These are phyloP conservation scores for Pilaira anomala DNA, from an alignment of 192 early-diverging fungal genomes.

Conservation along the genomic window DNA sequence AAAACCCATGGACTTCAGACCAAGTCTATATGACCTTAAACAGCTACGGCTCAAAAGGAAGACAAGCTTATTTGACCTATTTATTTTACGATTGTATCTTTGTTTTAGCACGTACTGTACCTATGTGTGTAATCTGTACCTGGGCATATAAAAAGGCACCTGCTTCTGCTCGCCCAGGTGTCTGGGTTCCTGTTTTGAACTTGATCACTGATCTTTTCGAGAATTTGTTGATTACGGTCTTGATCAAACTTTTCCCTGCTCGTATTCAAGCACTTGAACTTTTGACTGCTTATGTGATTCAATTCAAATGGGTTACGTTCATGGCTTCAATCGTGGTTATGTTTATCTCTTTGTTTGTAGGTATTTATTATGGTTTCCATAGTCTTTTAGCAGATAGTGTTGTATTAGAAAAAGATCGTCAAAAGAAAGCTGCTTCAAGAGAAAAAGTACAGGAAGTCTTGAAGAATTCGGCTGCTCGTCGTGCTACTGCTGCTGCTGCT, in stretches of 20 bases:
- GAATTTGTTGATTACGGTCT: constrained; percentile 10
- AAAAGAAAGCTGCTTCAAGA: constrained; percentile 4
- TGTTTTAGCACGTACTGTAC: constrained; percentile 22
- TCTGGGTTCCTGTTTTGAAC: constrained; percentile 21
- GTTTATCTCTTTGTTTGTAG: constrained; percentile 16
- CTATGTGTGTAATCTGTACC: constrained; percentile 16
- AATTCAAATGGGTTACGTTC: constrained; percentile 19
- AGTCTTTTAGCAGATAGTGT: constrained; percentile 31
- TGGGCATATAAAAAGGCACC: constrained; percentile 24
- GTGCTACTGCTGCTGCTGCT: neutral
- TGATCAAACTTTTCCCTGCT: constrained; percentile 16
- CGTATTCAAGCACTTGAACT: constrained; percentile 11
- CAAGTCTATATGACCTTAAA: constrained; percentile 16
- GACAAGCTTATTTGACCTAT: constrained; percentile 16
- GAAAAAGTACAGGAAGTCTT: constrained; percentile 18
- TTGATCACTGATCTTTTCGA: constrained; percentile 21
- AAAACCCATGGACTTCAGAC: constrained; percentile 14
- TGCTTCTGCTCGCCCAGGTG: constrained; percentile 10
- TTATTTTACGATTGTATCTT: constrained; percentile 26
- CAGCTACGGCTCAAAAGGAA: constrained; percentile 25
- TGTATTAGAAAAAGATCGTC: constrained; percentile 32
- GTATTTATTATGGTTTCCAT: constrained; percentile 33
- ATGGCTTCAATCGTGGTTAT: constrained; percentile 9
- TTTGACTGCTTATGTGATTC: constrained; percentile 13
- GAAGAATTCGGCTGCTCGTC: neutral